Conservation (phyloP, 1,139 yeast species). For the Yamadazyma pseudoaaseri region DNA sequence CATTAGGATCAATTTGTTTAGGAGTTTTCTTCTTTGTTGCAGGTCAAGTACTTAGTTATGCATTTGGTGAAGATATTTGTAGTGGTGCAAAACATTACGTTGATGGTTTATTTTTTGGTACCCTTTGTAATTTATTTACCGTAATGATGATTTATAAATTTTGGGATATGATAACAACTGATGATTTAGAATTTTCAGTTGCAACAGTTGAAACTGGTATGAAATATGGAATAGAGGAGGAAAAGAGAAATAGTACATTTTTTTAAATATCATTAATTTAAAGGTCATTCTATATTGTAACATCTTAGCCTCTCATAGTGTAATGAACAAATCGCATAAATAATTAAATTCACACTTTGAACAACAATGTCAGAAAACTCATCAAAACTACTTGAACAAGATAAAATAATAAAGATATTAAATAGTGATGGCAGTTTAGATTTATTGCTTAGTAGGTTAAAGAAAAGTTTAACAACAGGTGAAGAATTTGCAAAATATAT, state of each 20-base stretch:
- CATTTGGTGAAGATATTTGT: constrained; percentile 65
- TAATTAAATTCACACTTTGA: too few relatives aligned
- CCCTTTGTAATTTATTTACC: constrained; percentile 75
- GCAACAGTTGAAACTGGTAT: constrained; percentile 45
- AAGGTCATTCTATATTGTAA: too few relatives aligned
- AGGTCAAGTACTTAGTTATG: constrained; percentile 77
- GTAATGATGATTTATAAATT: constrained; percentile 94
- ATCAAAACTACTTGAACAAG: constrained; percentile 25
- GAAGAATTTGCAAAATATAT: constrained; percentile 82
- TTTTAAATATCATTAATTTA: constrained; percentile 16
- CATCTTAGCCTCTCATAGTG: too few relatives aligned
- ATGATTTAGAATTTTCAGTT: constrained; percentile 90
- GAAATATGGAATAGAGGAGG: constrained; percentile 31
- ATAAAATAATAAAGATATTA: constrained; percentile 28
- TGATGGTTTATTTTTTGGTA: constrained; percentile 86
- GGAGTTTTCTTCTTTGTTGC: constrained; percentile 74
- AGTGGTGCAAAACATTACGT: constrained; percentile 74
- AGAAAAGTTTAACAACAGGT: constrained; percentile 76
- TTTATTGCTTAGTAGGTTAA: constrained; percentile 66
- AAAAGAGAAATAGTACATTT: constrained; percentile 34
- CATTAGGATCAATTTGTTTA: constrained; percentile 73
- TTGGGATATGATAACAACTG: constrained; percentile 97
- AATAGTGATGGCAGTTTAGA: constrained; percentile 52
- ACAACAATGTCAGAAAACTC: constrained; percentile 19
- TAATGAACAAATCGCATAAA: too few relatives aligned